Evolutionary conservation across 331 rosid genomes (phyloP).

Genomic region (Telfairia occidentalis): DNA sequence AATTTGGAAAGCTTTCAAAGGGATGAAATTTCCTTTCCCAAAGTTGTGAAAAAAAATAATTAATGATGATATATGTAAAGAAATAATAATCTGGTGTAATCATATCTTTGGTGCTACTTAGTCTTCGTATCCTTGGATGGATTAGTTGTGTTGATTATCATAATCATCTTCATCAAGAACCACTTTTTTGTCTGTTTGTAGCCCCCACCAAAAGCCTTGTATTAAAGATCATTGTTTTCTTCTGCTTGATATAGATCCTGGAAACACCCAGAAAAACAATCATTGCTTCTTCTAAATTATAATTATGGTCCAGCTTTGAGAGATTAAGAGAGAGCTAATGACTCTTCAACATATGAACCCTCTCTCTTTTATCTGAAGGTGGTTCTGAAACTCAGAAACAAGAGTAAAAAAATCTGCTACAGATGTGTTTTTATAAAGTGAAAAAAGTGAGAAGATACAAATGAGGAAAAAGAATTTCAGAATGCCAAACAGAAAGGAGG

Average conservation of each 20-base stretch:
- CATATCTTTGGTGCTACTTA: conserved; percentile 17
- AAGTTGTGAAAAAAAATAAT: neutral
- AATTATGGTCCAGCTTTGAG: neutral
- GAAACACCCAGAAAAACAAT: conserved; percentile 9
- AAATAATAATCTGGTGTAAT: conserved; percentile 14
- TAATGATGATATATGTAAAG: neutral
- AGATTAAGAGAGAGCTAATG: neutral
- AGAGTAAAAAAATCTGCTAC: neutral
- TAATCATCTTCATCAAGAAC: conserved; percentile 12
- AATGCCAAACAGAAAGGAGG: conserved; percentile 18
- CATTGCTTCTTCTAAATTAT: conserved; percentile 2
- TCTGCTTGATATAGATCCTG: neutral
- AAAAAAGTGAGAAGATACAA: conserved; percentile 15
- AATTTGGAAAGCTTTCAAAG: conserved; percentile 12
- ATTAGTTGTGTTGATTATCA: conserved; percentile 12
- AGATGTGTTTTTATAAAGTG: neutral
- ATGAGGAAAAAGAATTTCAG: conserved; percentile 19
- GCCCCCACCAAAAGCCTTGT: conserved; percentile 34
- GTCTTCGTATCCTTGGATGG: conserved; percentile 26
- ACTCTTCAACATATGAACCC: neutral
- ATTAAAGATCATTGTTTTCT: conserved; percentile 18
- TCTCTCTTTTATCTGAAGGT: neutral
- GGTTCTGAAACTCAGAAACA: neutral
- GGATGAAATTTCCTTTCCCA: neutral
- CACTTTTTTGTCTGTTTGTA: conserved; percentile 37